Conservation (phyloP, 1,139 yeast genomes). For the Candida albicans region DNA sequence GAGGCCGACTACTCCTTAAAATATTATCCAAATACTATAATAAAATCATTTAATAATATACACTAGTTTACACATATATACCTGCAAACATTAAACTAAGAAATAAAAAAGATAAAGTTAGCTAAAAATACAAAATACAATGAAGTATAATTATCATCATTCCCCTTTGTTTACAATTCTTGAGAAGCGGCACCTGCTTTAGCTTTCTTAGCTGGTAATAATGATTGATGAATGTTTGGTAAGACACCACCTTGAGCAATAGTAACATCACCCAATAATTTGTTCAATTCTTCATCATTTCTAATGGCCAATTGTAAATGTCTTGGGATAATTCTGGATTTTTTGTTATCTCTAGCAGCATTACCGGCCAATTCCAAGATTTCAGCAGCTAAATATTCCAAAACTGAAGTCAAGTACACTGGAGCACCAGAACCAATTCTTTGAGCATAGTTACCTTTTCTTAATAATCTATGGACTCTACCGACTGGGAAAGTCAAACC, state of each 20-base stretch:
- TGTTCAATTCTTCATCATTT: slow-evolving; percentile 55
- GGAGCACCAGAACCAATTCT: slow-evolving; percentile 60
- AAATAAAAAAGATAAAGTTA: slow-evolving; percentile 2
- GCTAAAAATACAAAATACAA: slow-evolving; percentile 14
- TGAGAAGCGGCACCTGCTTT: slow-evolving; percentile 78
- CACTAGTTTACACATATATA: slow-evolving; percentile 2
- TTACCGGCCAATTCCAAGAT: slow-evolving; percentile 58
- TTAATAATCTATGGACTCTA: slow-evolving; percentile 55
- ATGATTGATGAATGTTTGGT: slow-evolving; percentile 95
- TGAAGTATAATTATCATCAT: background rate
- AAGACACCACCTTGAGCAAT: slow-evolving; percentile 98
- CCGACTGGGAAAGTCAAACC: slow-evolving; percentile 59
- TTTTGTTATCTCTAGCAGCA: slow-evolving; percentile 59
- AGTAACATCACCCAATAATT: slow-evolving; percentile 83
- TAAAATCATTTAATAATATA: slow-evolving; percentile 4
- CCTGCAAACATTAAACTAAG: slow-evolving; percentile 6
- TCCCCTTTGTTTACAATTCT: slow-evolving; percentile 55
- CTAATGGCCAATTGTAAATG: slow-evolving; percentile 55
- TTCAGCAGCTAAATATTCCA: slow-evolving; percentile 55
- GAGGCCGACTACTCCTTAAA: too few relatives aligned
- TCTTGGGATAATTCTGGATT: slow-evolving; percentile 58
- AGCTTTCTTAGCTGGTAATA: slow-evolving; percentile 91
- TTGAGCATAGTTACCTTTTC: slow-evolving; percentile 57
- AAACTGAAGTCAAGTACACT: slow-evolving; percentile 53
- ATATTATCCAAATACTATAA: background rate